A percentile compares a stretch with the other conserved stretches of the same genome.
Conservation (phyloP, 345 rosid species). For the Cardamine resedifolia region DNA sequence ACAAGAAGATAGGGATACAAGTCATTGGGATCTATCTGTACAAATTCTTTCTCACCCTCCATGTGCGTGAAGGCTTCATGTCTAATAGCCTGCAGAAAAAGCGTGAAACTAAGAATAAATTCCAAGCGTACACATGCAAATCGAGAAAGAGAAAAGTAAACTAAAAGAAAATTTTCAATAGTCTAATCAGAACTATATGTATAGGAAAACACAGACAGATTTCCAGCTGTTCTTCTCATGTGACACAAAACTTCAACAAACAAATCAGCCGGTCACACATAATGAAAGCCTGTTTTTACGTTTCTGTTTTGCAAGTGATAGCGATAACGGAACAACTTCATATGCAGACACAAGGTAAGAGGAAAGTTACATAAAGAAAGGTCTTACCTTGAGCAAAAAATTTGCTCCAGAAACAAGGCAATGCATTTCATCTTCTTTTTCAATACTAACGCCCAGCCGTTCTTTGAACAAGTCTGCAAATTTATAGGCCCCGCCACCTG, state of each 20-base stretch:
- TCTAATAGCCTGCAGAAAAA: conserved; percentile 77
- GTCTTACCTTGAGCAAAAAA: conserved; percentile 84
- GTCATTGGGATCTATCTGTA: conserved; percentile 88
- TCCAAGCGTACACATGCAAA: not conserved
- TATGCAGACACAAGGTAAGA: conserved; percentile 6
- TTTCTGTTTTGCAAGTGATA: conserved; percentile 10
- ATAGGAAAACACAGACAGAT: not conserved
- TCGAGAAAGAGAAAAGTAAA: not conserved
- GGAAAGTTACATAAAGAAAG: conserved; percentile 19
- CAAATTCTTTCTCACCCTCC: conserved; percentile 93
- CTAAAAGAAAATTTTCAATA: not conserved
- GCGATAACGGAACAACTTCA: not conserved
- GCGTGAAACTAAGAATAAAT: not conserved
- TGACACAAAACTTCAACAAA: not conserved
- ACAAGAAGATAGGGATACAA: conserved; percentile 98
- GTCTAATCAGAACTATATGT: not conserved
- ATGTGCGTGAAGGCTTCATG: conserved; percentile 99
- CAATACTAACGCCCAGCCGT: conserved; percentile 91
- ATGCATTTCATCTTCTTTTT: conserved; percentile 98
- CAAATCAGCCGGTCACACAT: not conserved
- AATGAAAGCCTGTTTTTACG: not conserved
- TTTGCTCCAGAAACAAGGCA: conserved; percentile 99
- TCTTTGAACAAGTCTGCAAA: conserved; percentile 91
- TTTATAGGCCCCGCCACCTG: conserved; percentile 98
- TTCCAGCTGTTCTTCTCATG: conserved; percentile 6